Conservation (phyloP, 495 filamentous ascomycete species). For the Podospora tetraspora region DNA sequence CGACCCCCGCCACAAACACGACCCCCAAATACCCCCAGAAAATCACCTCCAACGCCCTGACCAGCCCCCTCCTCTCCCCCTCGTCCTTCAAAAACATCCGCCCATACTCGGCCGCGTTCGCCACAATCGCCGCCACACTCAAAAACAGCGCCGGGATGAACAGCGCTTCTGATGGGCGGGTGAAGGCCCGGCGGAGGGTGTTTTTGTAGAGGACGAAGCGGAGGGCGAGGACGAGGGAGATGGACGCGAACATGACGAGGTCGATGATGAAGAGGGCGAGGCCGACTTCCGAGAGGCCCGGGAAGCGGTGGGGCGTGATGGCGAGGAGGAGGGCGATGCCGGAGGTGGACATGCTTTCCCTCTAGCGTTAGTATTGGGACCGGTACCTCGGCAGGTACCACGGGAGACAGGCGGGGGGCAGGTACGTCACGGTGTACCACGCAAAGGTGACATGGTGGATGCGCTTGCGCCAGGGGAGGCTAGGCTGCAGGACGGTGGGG, state of each 20-base stretch:
- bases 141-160: conserved; percentile 67
- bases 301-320: conserved; percentile 53
- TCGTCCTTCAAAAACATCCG: conserved; percentile 34
- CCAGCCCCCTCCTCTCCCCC: conserved; percentile 33
- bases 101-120: conserved; percentile 55
- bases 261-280: conserved; percentile 58
- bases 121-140: conserved; percentile 57
- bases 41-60: conserved; percentile 34
- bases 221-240: conserved; percentile 47
- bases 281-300: conserved; percentile 54
- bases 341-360: conserved; percentile 53
- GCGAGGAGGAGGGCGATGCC: conserved; percentile 58
- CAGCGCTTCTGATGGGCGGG: conserved; percentile 58
- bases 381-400: not conserved
- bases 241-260: conserved; percentile 51
- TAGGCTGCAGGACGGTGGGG: conserved; percentile 29
- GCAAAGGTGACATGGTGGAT: conserved; percentile 69
- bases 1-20: conserved; percentile 40
- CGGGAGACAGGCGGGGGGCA: not conserved
- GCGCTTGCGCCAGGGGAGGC: conserved; percentile 33
- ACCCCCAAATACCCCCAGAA: conserved; percentile 51
- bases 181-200: conserved; percentile 51
- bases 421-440: conserved; percentile 57
- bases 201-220: conserved; percentile 53
- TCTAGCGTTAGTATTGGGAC: not conserved